Conservation (phyloP, 257 asterid genomes). For the Eucommia ulmoides region DNA sequence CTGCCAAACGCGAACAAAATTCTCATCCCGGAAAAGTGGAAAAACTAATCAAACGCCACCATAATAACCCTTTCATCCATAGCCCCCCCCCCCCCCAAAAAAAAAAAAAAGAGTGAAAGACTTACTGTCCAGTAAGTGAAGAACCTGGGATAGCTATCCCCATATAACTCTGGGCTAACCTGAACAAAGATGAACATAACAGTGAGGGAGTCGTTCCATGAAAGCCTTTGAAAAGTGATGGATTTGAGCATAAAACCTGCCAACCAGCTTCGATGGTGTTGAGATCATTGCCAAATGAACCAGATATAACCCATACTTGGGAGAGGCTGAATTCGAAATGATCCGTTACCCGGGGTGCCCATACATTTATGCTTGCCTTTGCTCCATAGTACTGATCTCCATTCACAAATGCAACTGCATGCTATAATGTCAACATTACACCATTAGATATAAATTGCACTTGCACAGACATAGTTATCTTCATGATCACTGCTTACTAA, state of each 20-base stretch:
- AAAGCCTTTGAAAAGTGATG: no score
- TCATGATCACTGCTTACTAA: conserved; percentile 9
- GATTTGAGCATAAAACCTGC: conserved; percentile 62
- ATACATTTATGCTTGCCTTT: conserved; percentile 83
- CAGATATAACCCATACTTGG: conserved; percentile 87
- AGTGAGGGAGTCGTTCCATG: neutral
- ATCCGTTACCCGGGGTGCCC: conserved; percentile 81
- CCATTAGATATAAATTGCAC: neutral
- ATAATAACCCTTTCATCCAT: no score
- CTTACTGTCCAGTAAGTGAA: conserved; percentile 93
- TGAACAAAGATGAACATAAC: conserved; percentile 14
- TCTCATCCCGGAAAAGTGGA: no score
- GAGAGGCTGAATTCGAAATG: conserved; percentile 85
- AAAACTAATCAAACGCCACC: no score
- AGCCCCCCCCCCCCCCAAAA: no score
- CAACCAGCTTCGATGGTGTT: conserved; percentile 99
- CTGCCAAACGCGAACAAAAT: no score
- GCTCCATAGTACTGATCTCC: conserved; percentile 86
- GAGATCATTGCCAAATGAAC: conserved; percentile 82
- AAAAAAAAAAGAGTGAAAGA: no score
- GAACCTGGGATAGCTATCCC: conserved; percentile 81
- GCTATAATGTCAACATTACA: conserved; percentile 24
- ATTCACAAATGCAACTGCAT: conserved; percentile 86
- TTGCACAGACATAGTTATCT: neutral
- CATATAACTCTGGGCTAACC: conserved; percentile 81